A percentile compares a stretch with the other conserved stretches of the same genome.
phyloP scores from a whole-genome alignment of 2,329 filamentous ascomycete genomes.

The Fusarium euwallaceae region DNA sequence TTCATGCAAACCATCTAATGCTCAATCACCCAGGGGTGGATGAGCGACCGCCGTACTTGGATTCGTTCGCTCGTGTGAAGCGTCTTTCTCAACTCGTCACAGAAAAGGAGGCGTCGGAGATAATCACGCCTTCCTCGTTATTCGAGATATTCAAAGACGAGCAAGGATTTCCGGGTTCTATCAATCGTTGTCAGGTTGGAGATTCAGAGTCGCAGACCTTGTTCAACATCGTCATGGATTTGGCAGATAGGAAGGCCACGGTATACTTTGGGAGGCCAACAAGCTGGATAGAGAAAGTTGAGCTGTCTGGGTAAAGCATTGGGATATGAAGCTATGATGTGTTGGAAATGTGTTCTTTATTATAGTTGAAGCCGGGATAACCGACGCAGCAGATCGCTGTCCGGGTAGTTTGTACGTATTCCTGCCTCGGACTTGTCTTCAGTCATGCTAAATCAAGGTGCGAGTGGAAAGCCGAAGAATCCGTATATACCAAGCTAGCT shows the following conservation, averaged over 20 bases:
- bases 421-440: no score
- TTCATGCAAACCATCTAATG: slow-evolving; percentile 40
- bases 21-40: slow-evolving; percentile 29
- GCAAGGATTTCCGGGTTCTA: slow-evolving; percentile 30
- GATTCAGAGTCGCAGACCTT: slow-evolving; percentile 24
- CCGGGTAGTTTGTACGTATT: not conserved
- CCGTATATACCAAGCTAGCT: not conserved
- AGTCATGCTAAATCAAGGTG: not conserved
- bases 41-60: slow-evolving; percentile 32
- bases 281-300: slow-evolving; percentile 11
- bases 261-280: slow-evolving; percentile 33
- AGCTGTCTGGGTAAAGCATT: not conserved
- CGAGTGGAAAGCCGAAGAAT: not conserved
- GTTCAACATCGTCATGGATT: slow-evolving; percentile 40
- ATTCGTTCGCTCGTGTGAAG: slow-evolving; percentile 22
- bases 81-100: slow-evolving; percentile 19
- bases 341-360: no score
- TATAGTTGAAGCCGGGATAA: no score
- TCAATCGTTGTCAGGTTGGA: slow-evolving; percentile 24
- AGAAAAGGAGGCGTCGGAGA: not conserved
- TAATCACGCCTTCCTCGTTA: slow-evolving; percentile 1
- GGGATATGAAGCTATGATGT: no score
- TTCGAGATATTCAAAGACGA: slow-evolving; percentile 41
- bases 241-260: slow-evolving; percentile 6
- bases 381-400: no score